phyloP scores from a whole-genome alignment of 1,284 basidiomycete genomes.

The Microbotryomycetes sp. region DNA sequence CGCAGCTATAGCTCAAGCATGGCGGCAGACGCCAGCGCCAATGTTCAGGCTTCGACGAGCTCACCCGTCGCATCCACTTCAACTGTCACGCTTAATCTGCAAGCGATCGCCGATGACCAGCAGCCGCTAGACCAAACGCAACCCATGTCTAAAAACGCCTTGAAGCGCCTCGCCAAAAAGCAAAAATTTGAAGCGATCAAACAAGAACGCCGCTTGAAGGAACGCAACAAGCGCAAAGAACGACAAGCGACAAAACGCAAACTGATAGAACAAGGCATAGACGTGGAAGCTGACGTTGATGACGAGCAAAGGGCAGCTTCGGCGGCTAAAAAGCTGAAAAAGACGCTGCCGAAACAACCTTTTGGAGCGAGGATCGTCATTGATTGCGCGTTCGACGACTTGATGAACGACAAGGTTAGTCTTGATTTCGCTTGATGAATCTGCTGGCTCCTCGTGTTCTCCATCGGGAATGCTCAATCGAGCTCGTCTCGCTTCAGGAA shows the following conservation, averaged over 20 bases:
- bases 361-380: conserved; percentile 74
- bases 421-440: neutral
- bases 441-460: neutral
- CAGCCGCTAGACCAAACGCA: too few species aligned
- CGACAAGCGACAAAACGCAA: conserved; percentile 49
- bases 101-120: too few species aligned
- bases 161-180: conserved; percentile 65
- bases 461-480: neutral
- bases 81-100: too few species aligned
- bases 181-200: conserved; percentile 60
- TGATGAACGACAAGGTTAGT: conserved; percentile 83
- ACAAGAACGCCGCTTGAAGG: conserved; percentile 63
- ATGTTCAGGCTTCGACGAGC: too few species aligned
- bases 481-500: conserved; percentile 52
- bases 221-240: conserved; percentile 54
- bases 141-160: conserved; percentile 65
- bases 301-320: conserved; percentile 44
- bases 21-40: too few species aligned
- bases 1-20: too few species aligned
- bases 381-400: conserved; percentile 88
- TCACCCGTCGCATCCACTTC: too few species aligned
- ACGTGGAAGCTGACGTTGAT: conserved; percentile 52
- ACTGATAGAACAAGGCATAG: conserved; percentile 28
- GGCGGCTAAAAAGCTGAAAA: conserved; percentile 45
- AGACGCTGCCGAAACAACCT: conserved; percentile 42